Evolutionary conservation across 495 filamentous ascomycete genomes (phyloP).

Genomic region (Aspergillus bridgeri): DNA sequence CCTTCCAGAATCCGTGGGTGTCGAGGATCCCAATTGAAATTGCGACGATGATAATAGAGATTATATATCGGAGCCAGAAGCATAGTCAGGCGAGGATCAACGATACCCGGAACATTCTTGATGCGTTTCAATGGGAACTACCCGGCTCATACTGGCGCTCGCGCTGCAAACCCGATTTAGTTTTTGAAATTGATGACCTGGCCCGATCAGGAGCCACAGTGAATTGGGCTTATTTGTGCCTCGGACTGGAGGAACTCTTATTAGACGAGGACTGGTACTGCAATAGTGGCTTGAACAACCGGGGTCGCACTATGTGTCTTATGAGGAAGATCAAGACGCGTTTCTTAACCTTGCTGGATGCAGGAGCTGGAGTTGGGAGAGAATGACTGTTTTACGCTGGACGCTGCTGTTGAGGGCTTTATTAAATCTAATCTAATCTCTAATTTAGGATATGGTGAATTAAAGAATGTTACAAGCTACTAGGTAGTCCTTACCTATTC

Average conservation of each 20-base stretch:
- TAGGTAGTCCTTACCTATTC: no score
- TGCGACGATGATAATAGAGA: conserved; percentile 6
- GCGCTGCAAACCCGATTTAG: conserved; percentile 1
- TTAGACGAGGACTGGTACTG: conserved; percentile 2
- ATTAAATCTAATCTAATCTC: no score
- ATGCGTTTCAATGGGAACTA: conserved; percentile 11
- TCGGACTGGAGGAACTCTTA: conserved; percentile 4
- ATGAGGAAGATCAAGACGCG: neutral
- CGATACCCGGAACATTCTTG: conserved; percentile 2
- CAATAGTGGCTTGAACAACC: conserved; percentile 2
- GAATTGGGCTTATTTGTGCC: conserved; percentile 1
- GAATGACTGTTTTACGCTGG: no score
- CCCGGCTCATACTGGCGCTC: conserved; percentile 7
- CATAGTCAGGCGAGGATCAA: conserved; percentile 1
- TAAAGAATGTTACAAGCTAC: no score
- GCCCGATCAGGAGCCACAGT: neutral
- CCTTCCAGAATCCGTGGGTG: neutral
- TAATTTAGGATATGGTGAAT: no score
- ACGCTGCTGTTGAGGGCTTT: no score
- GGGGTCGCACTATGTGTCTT: neutral
- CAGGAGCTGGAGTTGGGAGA: no score
- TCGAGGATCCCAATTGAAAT: conserved; percentile 3
- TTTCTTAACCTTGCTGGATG: neutral
- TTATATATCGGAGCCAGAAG: neutral
- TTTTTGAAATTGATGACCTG: conserved; percentile 8